phyloP scores from a whole-genome alignment of 495 filamentous ascomycete species.

The Aspergillus leporis region DNA sequence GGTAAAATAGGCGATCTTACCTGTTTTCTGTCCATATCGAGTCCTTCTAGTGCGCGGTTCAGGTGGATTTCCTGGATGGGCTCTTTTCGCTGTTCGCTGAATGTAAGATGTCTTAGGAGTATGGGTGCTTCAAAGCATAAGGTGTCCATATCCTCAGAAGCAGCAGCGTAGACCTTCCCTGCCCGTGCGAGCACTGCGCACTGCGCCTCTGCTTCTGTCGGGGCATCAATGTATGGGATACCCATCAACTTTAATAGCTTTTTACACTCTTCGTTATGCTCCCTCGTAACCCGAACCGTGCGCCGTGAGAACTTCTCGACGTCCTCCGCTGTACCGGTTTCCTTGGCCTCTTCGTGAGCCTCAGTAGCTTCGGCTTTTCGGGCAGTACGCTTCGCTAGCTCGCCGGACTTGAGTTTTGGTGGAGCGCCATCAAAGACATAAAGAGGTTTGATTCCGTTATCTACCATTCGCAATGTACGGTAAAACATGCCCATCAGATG shows the following conservation, averaged over 20 bases:
- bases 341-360: slow-evolving; percentile 90
- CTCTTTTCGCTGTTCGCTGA: slow-evolving; percentile 95
- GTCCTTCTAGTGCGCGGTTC: slow-evolving; percentile 76
- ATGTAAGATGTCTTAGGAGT: slow-evolving; percentile 88
- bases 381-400: slow-evolving; percentile 89
- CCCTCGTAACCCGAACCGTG: slow-evolving; percentile 90
- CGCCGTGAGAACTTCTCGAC: slow-evolving; percentile 96
- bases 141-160: slow-evolving; percentile 99
- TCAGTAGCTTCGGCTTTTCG: slow-evolving; percentile 88
- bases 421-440: slow-evolving; percentile 98
- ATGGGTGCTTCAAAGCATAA: slow-evolving; percentile 93
- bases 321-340: slow-evolving; percentile 94
- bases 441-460: slow-evolving; percentile 97
- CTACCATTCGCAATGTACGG: slow-evolving; percentile 94
- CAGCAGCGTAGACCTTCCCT: slow-evolving; percentile 94
- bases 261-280: slow-evolving; percentile 96
- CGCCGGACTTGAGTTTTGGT: slow-evolving; percentile 94
- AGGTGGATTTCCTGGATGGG: slow-evolving; percentile 95
- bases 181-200: slow-evolving; percentile 88
- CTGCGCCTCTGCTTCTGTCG: slow-evolving; percentile 96
- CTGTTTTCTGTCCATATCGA: slow-evolving; percentile 84
- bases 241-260: slow-evolving; percentile 90
- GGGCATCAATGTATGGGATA: slow-evolving; percentile 90
- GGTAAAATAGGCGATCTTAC: slow-evolving; percentile 38
- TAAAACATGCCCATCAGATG: slow-evolving; percentile 99